Conservation (phyloP, 2,329 filamentous ascomycete genomes). For the Daldinia eschscholtzii region DNA sequence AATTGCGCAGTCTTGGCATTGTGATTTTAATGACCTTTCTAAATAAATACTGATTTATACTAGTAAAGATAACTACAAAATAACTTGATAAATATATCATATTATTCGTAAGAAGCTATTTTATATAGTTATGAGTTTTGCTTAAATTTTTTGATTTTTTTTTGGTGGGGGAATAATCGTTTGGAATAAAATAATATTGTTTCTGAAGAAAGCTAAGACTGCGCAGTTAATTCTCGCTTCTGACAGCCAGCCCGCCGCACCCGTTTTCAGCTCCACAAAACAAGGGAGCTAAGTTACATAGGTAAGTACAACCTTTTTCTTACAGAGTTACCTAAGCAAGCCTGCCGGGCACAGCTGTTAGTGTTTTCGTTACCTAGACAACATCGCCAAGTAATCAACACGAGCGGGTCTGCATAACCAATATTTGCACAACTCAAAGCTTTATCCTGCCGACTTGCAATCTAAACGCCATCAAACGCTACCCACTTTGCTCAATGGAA, state of each 20-base stretch:
- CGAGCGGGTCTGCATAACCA: conserved; percentile 23
- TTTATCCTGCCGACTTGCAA: conserved; percentile 26
- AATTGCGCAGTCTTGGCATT: too few relatives aligned
- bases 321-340: conserved; percentile 8
- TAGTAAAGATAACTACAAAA: too few relatives aligned
- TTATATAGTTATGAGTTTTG: too few relatives aligned
- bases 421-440: conserved; percentile 39
- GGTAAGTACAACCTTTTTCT: not conserved
- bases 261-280: conserved; percentile 13
- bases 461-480: conserved; percentile 14
- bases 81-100: too few relatives aligned
- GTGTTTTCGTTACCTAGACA: conserved; percentile 31
- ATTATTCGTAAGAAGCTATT: too few relatives aligned
- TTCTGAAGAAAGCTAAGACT: too few relatives aligned
- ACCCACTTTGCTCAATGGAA: conserved; percentile 21
- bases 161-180: too few relatives aligned
- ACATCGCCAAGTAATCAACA: conserved; percentile 32
- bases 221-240: too few relatives aligned
- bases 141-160: too few relatives aligned
- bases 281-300: conserved; percentile 5
- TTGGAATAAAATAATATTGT: too few relatives aligned
- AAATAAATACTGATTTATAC: too few relatives aligned
- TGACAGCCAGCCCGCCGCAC: not conserved
- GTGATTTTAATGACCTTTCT: too few relatives aligned
- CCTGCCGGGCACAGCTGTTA: not conserved